phyloP scores from a whole-genome alignment of 306 rosid species.

The Cyclanthera cordifolia region DNA sequence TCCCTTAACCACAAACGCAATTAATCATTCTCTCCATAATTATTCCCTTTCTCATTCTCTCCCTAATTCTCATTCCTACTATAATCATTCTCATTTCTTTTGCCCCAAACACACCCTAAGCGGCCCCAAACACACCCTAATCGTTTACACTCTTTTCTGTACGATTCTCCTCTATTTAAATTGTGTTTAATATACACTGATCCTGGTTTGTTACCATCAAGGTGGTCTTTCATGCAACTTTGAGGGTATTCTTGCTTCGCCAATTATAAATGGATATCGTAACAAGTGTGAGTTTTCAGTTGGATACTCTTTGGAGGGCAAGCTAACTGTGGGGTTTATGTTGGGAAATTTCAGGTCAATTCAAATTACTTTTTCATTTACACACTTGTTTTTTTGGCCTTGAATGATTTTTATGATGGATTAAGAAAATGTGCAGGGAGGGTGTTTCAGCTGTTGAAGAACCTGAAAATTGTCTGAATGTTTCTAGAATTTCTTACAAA shows the following conservation, averaged over 20 bases:
- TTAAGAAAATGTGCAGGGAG: constrained; percentile 43
- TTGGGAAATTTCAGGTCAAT: constrained; percentile 88
- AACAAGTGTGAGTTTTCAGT: constrained; percentile 93
- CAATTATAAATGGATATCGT: constrained; percentile 77
- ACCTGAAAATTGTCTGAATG: constrained; percentile 79
- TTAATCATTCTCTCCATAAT: no score
- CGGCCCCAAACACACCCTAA: no score
- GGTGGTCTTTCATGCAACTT: constrained; percentile 91
- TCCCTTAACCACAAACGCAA: no score
- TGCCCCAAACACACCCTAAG: no score
- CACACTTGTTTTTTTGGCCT: constrained; percentile 12
- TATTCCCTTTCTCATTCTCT: no score
- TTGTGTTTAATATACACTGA: constrained; percentile 14
- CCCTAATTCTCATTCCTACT: no score
- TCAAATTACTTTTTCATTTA: constrained; percentile 17
- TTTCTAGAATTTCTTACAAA: constrained; percentile 56
- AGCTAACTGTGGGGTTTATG: constrained; percentile 83
- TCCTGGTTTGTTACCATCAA: constrained; percentile 16
- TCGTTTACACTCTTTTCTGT: not conserved
- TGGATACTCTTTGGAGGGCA: constrained; percentile 71
- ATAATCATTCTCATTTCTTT: no score
- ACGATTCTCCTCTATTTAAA: not conserved
- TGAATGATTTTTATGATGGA: constrained; percentile 21
- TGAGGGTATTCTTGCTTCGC: constrained; percentile 76
- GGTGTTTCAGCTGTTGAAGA: constrained; percentile 96